Base-by-base conservation (phyloP, 352 stramenopile species). In the Phytopythium helicoides region DNA sequence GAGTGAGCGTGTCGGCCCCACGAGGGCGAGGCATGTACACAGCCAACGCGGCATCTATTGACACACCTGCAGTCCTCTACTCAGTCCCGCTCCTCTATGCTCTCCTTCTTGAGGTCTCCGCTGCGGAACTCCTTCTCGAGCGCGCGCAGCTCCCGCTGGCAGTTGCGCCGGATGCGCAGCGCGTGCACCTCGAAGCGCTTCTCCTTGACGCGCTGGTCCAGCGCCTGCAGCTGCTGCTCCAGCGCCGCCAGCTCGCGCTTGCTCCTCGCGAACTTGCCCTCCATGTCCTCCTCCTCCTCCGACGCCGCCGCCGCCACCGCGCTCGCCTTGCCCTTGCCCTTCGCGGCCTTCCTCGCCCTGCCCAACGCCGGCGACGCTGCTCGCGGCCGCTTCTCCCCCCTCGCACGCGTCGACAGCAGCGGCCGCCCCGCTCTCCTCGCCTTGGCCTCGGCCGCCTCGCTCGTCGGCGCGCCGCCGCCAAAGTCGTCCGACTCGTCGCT, bases 41-140 rank as follows among this genome's bases (percentile, higher is more conserved):
- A n/a, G n/a, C n/a, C n/a, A n/a, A n/a, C n/a, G n/a, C n/a, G 28
- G 28, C 28, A 33, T 33, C 56, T 46, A 31, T 31, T 47, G 21
- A 36, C 10, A 33, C 38, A 45, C 38, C 7, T 18, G 8, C 15
- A 47, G 15, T 1, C 7, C 6, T 3, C 10, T 1, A 9, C 6
- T n/a, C 14, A 26, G 6, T 54, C 45, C 26, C 14, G 28, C 8
- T 52, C 21, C 18, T n/a, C 4, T 0, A 34, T 19, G 19, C 45
- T 28, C 38, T 57, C 22, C n/a, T 60, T 42, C 34, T 53, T 53
- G 15, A 53, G 8, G 14, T n/a, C 58, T 19, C 26, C 18, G 25
- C 54, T 54, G n/a, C 64, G 61, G 11, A 71, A 19, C 6, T 53
- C 22, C 39, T 79, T 66, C 38, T 79, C 66, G 36, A 55, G 40